Evolutionary conservation across 176 grass and related monocot species (phyloP), one percentile per base, ranked within the genome.

Genomic region (Aegilops bicornis): DNA sequence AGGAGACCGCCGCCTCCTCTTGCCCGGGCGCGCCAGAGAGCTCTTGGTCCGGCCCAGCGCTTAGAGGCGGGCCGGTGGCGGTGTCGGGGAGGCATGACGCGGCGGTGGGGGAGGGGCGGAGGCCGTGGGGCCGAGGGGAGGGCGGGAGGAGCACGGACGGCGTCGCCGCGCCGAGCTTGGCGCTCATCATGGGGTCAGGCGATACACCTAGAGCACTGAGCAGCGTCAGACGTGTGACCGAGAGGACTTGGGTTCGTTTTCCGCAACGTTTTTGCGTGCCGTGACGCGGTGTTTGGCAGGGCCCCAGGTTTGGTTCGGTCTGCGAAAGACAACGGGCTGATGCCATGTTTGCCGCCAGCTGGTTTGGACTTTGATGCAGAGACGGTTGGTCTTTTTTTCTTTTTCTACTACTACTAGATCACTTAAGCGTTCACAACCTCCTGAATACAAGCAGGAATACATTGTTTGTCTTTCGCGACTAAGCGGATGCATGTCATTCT

Each of bases 61-160:
- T 48, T 10, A 8, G 80, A 37, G 78, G 42, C 59, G 73, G 5
- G 35, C 22, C 65, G 1, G 82, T 7, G 24, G 13, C 70, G 3
- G 76, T 5, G 40, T 73, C 80, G 43, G 89, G 59, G 45, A 78
- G 69, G 78, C 85, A 88, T 16, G 85, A 64, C 4, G 54, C 36
- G 36, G 82, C 17, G 5, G 29, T 43, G 25, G 78, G 33, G 27
- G 80, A 40, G 54, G 73, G 4, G 60, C 82, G 74, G 76, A 76
- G 23, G 56, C 52, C 72, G 32, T 36, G 23, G 23, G 54, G 64
- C 64, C 84, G 71, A 67, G 78, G 83, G 63, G 83, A 47, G 36
- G 77, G 76, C 37, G 63, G 36, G 85, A 80, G 69, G 36, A 83
- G 79, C 63, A 69, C 47, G 27, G 83, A 77, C 27, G 72, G 87